Percentiles rank a stretch among this genome's conserved stretches.
Conservation (phyloP, 768 basidiomycete genomes). For the Agaricus subrufescens region DNA sequence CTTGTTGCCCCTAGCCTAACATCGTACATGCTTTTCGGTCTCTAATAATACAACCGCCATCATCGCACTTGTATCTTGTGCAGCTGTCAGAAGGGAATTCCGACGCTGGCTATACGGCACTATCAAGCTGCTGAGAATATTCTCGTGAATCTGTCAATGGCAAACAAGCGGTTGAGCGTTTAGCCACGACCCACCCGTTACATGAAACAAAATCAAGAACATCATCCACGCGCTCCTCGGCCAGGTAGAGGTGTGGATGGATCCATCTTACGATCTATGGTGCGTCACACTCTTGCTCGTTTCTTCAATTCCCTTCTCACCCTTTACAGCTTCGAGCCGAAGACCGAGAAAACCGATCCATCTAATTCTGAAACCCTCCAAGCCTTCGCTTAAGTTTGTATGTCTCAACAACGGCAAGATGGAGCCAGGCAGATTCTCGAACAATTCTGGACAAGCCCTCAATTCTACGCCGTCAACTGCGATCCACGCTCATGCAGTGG, state of each 20-base stretch:
- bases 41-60: slow-evolving; percentile 57
- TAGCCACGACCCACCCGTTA: slow-evolving; percentile 21
- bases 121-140: slow-evolving; percentile 81
- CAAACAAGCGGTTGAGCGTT: slow-evolving; percentile 50
- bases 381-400: too few species aligned
- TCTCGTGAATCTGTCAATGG: slow-evolving; percentile 66
- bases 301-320: too few species aligned
- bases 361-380: too few species aligned
- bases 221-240: slow-evolving; percentile 78
- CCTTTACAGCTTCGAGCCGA: too few species aligned
- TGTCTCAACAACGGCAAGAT: too few species aligned
- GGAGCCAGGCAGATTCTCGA: too few species aligned
- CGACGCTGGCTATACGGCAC: slow-evolving; percentile 60
- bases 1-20: background rate
- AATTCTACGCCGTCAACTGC: too few species aligned
- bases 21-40: slow-evolving; percentile 52
- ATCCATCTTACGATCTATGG: too few species aligned
- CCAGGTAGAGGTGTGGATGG: slow-evolving; percentile 95
- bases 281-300: too few species aligned
- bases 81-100: slow-evolving; percentile 81
- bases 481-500: too few species aligned
- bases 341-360: too few species aligned
- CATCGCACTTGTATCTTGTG: slow-evolving; percentile 47
- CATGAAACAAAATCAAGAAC: slow-evolving; percentile 57
- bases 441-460: too few species aligned